Percentiles rank a stretch among this genome's conserved stretches.
phyloP scores from a whole-genome alignment of 495 filamentous ascomycete genomes.

The Aspergillus mulundensis region DNA sequence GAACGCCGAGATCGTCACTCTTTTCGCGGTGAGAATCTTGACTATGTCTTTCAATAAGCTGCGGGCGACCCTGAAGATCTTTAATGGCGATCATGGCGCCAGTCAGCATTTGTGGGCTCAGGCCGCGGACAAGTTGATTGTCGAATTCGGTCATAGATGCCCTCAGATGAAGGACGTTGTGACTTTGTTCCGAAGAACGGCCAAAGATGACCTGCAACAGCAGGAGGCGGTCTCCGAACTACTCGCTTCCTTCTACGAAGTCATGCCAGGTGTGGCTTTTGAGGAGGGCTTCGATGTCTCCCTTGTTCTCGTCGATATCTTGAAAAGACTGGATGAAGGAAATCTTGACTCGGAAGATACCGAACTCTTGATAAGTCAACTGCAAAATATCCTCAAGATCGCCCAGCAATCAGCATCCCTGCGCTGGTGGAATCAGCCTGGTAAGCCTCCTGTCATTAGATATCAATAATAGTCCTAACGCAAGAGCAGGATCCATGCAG shows the following conservation, averaged over 20 bases:
- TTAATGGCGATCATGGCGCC: conserved; percentile 34
- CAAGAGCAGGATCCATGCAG: conserved; percentile 34
- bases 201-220: conserved; percentile 65
- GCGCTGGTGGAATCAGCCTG: conserved; percentile 73
- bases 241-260: conserved; percentile 73
- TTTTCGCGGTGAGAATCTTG: conserved; percentile 77
- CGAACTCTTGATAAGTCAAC: conserved; percentile 58
- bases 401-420: conserved; percentile 72
- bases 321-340: conserved; percentile 48
- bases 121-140: conserved; percentile 57
- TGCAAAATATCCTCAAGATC: conserved; percentile 72
- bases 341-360: conserved; percentile 34
- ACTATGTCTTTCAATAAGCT: conserved; percentile 77
- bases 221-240: conserved; percentile 73
- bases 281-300: conserved; percentile 85
- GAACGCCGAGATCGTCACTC: conserved; percentile 67
- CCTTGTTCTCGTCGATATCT: conserved; percentile 59
- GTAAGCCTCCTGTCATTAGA: conserved; percentile 24
- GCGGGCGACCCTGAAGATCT: conserved; percentile 44
- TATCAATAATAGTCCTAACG: not conserved
- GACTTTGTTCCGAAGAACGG: conserved; percentile 58
- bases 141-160: conserved; percentile 73
- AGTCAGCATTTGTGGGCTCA: conserved; percentile 58
- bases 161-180: conserved; percentile 76
- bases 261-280: conserved; percentile 73